phyloP scores from a whole-genome alignment of 2,329 filamentous ascomycete genomes.

The Aureobasidium sp. region DNA sequence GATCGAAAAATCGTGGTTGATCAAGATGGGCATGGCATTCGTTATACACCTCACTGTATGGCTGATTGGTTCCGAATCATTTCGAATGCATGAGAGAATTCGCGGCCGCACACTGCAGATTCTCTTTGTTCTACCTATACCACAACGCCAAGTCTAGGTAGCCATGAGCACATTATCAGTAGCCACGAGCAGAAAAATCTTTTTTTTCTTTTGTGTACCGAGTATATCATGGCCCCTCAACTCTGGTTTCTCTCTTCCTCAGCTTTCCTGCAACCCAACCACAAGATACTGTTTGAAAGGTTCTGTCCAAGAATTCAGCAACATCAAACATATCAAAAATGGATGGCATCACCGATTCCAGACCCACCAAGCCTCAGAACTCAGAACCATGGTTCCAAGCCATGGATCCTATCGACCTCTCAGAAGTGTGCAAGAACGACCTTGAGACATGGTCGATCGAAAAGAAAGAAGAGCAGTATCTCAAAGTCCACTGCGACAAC shows the following conservation, averaged over 20 bases:
- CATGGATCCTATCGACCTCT: not conserved
- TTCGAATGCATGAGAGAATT: not conserved
- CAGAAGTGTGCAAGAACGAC: not conserved
- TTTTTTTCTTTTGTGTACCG: too few relatives aligned
- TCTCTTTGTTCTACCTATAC: not conserved
- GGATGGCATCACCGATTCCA: not conserved
- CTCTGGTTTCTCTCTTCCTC: not conserved
- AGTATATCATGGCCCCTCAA: not conserved
- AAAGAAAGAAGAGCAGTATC: not conserved
- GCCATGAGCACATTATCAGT: not conserved
- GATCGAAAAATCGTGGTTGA: not conserved
- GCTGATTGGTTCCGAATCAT: not conserved
- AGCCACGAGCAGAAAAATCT: not conserved
- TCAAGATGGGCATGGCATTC: not conserved
- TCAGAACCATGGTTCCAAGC: not conserved
- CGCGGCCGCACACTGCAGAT: not conserved
- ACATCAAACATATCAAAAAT: not conserved
- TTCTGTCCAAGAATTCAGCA: not conserved
- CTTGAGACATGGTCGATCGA: not conserved
- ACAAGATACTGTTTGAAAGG: not conserved
- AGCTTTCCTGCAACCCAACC: not conserved
- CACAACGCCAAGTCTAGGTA: not conserved
- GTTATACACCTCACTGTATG: not conserved
- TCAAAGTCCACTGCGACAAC: not conserved
- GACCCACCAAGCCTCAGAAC: not conserved